Evolutionary conservation across 2,329 filamentous ascomycete genomes (phyloP), one percentile per base, ranked within the genome.

Genomic region (Bipolaris zeicola): DNA sequence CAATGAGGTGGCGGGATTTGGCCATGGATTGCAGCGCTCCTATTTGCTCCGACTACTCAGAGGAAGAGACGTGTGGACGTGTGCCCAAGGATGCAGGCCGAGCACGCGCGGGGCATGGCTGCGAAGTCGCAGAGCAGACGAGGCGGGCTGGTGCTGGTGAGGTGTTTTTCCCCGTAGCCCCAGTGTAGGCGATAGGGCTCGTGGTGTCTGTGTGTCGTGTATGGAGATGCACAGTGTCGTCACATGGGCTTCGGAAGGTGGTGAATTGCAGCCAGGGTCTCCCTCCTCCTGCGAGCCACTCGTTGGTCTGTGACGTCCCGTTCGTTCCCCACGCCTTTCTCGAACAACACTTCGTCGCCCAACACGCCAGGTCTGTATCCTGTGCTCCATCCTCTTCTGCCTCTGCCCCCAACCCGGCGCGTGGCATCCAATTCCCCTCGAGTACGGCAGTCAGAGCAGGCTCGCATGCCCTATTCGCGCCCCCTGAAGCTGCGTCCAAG

Each of bases 361-460:
- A 64, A 65, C 65, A 68, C 61, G 55, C 65, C 60, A 58, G 58
- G 47, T 51, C 54, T 41, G 43, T 54, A 45, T 60, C 58, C 57
- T 55, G 54, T 61, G 55, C 44, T 44, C 53, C 42, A 26, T 42
- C 39, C 13, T 26, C 54, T 46, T 44, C 43, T 53, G 51, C 55
- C 57, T 49, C 38, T 52, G 37, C 50, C 50, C 10, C 34, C 48
- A 51, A 49, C 45, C 20, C 37, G 58, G 65, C 69, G 61, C 65
- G 57, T 58, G 74, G 75, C 74, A 77, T 78, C 75, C 77, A 78
- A 78, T 78, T 79, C 64, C 65, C 63, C 78, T 78, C 78, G 77
- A 73, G 59, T 57, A 79, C 76, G 71, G 76, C 74, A 65, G 58
- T 61, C 62, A 61, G 60, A 68, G 65, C 60, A 61, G 65, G 63